Evolutionary conservation across 306 rosid species (phyloP), one percentile per base, ranked within the genome.

Genomic region (Citrullus colocynthis): DNA sequence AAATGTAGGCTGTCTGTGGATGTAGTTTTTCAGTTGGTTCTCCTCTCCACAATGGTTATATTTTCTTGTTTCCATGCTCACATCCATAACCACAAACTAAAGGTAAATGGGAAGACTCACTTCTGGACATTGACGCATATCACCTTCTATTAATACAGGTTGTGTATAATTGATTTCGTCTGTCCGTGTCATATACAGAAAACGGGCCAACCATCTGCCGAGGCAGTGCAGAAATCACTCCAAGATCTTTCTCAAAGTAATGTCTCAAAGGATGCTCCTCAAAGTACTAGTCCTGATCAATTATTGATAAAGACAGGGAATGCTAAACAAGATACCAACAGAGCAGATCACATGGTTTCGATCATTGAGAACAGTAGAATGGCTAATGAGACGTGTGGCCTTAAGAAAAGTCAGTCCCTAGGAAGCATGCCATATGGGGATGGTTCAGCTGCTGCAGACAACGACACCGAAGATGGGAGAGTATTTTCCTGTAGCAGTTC

Each of bases 1-100:
- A 51, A 51, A 51, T 54, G 21, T 54, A 54, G 58, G 21, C 21
- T 16, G 58, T 54, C 59, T 28, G 66, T 60, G 66, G 86, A 85
- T 88, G 87, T 86, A 84, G 83, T 59, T 61, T 80, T 73, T 76
- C 55, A 45, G 58, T 75, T 82, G 75, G 69, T 83, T 81, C 55
- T 77, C 83, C 80, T 83, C 54, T 77, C 83, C 79, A 64, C 79
- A 77, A 94, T 90, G 96, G 84, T 90, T 82, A 87, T 85, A 75
- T 94, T 92, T 83, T 89, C 92, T 34, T 92, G 97, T 89, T 94
- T 94, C 90, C 82, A 87, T 49, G 80, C 89, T 79, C 80, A 84
- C 78, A 55, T 59, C 71, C 90, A 80, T 54, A 39, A 54, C 83
- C 85, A 86, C 84, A 92, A 86, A 83, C 66, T 88, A 76, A 92